Conservation (phyloP, 805 yeast species). For the Lachancea thermotolerans region DNA sequence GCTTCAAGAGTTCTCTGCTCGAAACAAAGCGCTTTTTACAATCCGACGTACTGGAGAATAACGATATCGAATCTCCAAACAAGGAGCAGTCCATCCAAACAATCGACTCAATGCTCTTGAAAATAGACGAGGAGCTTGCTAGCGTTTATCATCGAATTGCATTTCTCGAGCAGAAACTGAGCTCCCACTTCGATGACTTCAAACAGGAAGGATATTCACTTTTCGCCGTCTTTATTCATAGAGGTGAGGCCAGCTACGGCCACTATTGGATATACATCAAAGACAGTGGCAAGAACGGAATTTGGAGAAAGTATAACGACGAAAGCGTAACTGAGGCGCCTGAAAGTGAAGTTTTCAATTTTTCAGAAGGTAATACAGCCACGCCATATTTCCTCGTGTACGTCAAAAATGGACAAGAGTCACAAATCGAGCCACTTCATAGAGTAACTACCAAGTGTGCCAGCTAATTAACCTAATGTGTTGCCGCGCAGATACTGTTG, state of each 20-base stretch:
- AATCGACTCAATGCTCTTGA: conserved; percentile 41
- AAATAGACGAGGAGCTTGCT: conserved; percentile 41
- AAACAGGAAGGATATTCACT: conserved; percentile 66
- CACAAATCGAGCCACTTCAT: conserved; percentile 58
- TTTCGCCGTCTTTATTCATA: conserved; percentile 88
- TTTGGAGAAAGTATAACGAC: conserved; percentile 89
- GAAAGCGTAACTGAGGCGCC: conserved; percentile 84
- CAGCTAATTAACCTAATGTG: not conserved
- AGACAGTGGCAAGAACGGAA: conserved; percentile 52
- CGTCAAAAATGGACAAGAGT: conserved; percentile 54
- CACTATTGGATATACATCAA: conserved; percentile 95
- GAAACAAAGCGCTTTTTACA: conserved; percentile 53
- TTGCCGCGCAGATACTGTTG: no score
- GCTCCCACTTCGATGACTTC: conserved; percentile 55
- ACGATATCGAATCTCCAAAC: conserved; percentile 34
- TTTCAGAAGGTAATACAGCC: conserved; percentile 65
- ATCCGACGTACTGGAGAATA: conserved; percentile 37
- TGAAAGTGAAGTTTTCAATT: conserved; percentile 58
- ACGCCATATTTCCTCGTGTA: conserved; percentile 92
- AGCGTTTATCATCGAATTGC: conserved; percentile 37
- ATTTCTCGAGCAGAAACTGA: conserved; percentile 42
- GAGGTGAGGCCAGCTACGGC: conserved; percentile 94
- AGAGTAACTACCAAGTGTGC: conserved; percentile 28
- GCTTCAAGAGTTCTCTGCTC: conserved; percentile 45
- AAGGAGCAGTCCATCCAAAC: conserved; percentile 13